phyloP scores from a whole-genome alignment of 1,284 basidiomycete genomes.

The Moniliophthora roreri region DNA sequence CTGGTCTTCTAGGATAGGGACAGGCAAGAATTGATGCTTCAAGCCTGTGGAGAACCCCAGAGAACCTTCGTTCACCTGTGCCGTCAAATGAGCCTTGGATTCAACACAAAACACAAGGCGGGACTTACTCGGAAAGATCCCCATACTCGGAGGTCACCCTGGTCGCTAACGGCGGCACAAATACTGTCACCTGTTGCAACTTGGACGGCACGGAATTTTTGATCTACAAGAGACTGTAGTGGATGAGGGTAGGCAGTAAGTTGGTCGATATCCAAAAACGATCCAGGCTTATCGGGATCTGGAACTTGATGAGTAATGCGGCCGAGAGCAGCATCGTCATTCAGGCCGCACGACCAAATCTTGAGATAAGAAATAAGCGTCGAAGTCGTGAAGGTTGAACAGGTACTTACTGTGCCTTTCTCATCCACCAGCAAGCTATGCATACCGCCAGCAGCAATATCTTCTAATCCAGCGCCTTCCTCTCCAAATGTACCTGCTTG shows the following conservation, averaged over 20 bases:
- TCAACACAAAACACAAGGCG: constrained; percentile 7
- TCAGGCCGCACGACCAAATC: constrained; percentile 89
- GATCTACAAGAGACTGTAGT: constrained; percentile 68
- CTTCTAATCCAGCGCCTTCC: constrained; percentile 72
- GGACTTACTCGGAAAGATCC: constrained; percentile 85
- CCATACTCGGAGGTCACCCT: constrained; percentile 86
- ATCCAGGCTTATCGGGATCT: constrained; percentile 61
- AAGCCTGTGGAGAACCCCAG: constrained; percentile 80
- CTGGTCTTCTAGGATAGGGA: constrained; percentile 58
- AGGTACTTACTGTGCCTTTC: constrained; percentile 71
- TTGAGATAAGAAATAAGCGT: constrained; percentile 26
- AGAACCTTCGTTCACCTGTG: constrained; percentile 74
- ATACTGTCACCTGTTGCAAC: constrained; percentile 85
- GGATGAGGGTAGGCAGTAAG: constrained; percentile 78
- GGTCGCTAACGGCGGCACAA: constrained; percentile 75
- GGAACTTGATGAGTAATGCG: constrained; percentile 72
- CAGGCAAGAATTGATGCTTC: constrained; percentile 68
- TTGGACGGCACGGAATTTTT: constrained; percentile 81
- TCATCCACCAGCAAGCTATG: constrained; percentile 86
- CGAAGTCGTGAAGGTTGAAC: constrained; percentile 10
- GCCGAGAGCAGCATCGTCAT: constrained; percentile 93
- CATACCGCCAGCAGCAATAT: constrained; percentile 78
- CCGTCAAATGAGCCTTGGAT: constrained; percentile 7
- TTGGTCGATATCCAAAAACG: constrained; percentile 71
- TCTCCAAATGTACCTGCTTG: constrained; percentile 66